phyloP scores from a whole-genome alignment of 2,329 filamentous ascomycete species.

The Fusarium buxicola region DNA sequence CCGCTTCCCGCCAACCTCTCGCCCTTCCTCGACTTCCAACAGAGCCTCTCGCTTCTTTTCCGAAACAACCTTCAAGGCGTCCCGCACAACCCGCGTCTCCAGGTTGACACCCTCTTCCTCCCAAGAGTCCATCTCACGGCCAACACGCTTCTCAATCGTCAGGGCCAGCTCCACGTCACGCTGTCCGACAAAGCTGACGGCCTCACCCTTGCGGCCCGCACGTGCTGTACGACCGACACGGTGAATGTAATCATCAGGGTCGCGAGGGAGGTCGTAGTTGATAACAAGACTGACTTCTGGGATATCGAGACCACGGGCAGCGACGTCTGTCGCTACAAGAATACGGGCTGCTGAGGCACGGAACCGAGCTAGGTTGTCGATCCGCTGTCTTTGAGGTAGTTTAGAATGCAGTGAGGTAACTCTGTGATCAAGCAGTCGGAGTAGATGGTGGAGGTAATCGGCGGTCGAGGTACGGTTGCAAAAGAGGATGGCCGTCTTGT shows the following conservation, averaged over 20 bases:
- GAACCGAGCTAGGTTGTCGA: constrained; percentile 90
- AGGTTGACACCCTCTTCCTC: constrained; percentile 91
- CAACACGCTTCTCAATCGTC: constrained; percentile 87
- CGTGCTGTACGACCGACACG: constrained; percentile 94
- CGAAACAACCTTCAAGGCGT: constrained; percentile 88
- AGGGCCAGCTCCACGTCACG: constrained; percentile 91
- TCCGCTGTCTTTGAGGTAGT: constrained; percentile 85
- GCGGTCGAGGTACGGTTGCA: constrained; percentile 92
- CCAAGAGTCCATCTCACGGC: constrained; percentile 84
- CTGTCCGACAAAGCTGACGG: constrained; percentile 91
- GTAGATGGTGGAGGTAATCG: constrained; percentile 86
- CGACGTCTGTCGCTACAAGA: constrained; percentile 94
- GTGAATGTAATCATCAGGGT: constrained; percentile 98
- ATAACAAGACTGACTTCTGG: constrained; percentile 90
- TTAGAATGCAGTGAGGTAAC: constrained; percentile 92
- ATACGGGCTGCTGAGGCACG: constrained; percentile 89
- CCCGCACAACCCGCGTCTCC: constrained; percentile 87
- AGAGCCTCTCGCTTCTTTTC: constrained; percentile 95
- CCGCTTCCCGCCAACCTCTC: constrained; percentile 89
- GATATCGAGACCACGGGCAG: constrained; percentile 93
- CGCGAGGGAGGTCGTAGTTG: constrained; percentile 96
- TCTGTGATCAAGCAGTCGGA: constrained; percentile 86
- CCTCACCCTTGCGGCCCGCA: constrained; percentile 85
- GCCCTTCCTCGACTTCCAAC: constrained; percentile 90
- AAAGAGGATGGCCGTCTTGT: constrained; percentile 89